These are phyloP conservation scores for Xerocomellus amylosporus DNA, from an alignment of 768 basidiomycete genomes.

Conservation along the genomic window DNA sequence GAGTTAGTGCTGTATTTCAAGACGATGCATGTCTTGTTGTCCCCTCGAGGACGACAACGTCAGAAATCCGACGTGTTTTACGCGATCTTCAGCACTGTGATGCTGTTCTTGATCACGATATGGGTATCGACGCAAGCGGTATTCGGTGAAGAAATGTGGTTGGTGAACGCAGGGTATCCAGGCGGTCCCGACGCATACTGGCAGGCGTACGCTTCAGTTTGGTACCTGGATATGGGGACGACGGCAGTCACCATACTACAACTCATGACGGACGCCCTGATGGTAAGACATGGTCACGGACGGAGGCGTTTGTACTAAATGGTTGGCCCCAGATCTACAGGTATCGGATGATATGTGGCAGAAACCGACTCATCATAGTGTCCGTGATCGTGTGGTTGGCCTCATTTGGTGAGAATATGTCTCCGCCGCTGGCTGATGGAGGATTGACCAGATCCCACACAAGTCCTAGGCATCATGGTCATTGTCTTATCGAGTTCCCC, in stretches of 20 bases:
- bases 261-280: slow-evolving; percentile 36
- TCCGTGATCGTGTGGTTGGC: slow-evolving; percentile 22
- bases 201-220: slow-evolving; percentile 19
- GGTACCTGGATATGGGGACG: slow-evolving; percentile 33
- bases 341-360: slow-evolving; percentile 35
- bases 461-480: slow-evolving; percentile 20
- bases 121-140: slow-evolving; percentile 29
- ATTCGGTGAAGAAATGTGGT: slow-evolving; percentile 38
- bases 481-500: slow-evolving; percentile 16
- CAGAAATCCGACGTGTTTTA: slow-evolving; percentile 20
- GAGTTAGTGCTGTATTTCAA: slow-evolving; percentile 27
- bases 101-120: slow-evolving; percentile 34
- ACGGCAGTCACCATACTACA: slow-evolving; percentile 31
- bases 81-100: slow-evolving; percentile 22
- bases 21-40: slow-evolving; percentile 22
- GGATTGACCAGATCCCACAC: neutral
- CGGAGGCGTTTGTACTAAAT: neutral
- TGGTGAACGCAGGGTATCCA: slow-evolving; percentile 28
- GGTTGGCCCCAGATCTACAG: slow-evolving; percentile 35
- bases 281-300: slow-evolving; percentile 29
- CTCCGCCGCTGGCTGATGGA: neutral
- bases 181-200: slow-evolving; percentile 38
- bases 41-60: neutral
- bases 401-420: slow-evolving; percentile 24
- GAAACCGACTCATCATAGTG: slow-evolving; percentile 12